Evolutionary conservation across 2,329 filamentous ascomycete species (phyloP).

Genomic region (Microdochium nivale): DNA sequence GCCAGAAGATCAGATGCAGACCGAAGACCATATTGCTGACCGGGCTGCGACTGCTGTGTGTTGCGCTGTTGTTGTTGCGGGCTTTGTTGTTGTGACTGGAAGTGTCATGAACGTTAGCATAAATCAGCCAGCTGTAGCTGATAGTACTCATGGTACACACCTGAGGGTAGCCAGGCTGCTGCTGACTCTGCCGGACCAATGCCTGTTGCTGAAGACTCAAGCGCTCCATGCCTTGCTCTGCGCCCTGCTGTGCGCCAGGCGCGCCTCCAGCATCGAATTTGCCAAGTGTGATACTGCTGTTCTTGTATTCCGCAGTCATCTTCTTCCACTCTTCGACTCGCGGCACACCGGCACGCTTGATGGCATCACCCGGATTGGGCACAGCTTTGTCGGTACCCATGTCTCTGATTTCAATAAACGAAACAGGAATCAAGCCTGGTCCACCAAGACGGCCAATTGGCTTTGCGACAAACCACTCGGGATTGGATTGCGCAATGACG

Average conservation of each 20-base stretch:
- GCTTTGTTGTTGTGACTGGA: conserved; percentile 26
- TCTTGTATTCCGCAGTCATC: conserved; percentile 98
- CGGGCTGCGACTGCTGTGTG: conserved; percentile 27
- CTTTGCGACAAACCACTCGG: conserved; percentile 98
- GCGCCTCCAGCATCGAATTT: conserved; percentile 62
- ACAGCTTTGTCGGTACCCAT: conserved; percentile 83
- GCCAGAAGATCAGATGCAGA: conserved; percentile 51
- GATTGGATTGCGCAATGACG: conserved; percentile 95
- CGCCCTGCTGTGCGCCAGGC: conserved; percentile 31
- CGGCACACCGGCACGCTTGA: conserved; percentile 81
- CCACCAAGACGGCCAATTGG: conserved; percentile 96
- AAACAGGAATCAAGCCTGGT: conserved; percentile 89
- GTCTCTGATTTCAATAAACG: conserved; percentile 92
- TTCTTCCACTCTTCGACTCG: conserved; percentile 99
- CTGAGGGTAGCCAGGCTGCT: conserved; percentile 22
- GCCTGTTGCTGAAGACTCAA: conserved; percentile 63
- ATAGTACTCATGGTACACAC: conserved; percentile 10
- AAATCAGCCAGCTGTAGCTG: background rate
- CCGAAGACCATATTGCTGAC: conserved; percentile 24
- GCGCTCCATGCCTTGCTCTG: conserved; percentile 66
- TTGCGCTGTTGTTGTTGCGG: conserved; percentile 29
- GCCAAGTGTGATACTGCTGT: conserved; percentile 92
- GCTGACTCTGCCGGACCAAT: conserved; percentile 35
- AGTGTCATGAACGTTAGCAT: conserved; percentile 10
- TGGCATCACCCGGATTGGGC: conserved; percentile 72